phyloP scores from a whole-genome alignment of 2,329 filamentous ascomycete species.

The Truncatella angustata region DNA sequence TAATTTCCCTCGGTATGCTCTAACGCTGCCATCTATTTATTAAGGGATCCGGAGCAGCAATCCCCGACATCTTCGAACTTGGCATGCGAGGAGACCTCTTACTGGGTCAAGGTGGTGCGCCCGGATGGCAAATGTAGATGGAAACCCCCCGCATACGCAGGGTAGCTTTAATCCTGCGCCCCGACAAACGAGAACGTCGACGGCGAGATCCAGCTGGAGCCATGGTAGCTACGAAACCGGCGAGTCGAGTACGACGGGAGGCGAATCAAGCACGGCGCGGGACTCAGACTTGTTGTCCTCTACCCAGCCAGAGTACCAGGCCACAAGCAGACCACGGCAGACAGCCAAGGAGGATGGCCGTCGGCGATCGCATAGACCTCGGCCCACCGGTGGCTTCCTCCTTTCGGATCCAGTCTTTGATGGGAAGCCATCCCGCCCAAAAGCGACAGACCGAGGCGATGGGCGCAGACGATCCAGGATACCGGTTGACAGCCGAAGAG shows the following conservation, averaged over 20 bases:
- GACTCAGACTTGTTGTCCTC: conserved; percentile 15
- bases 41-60: background rate
- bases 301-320: conserved; percentile 10
- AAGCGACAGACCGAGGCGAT: conserved; percentile 26
- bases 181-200: conserved; percentile 23
- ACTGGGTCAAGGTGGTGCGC: conserved; percentile 2
- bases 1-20: no score
- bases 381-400: conserved; percentile 50
- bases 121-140: conserved; percentile 12
- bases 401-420: conserved; percentile 41
- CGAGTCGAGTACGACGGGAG: conserved; percentile 40
- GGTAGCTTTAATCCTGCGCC: conserved; percentile 13
- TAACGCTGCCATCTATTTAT: no score
- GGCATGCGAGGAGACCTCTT: background rate
- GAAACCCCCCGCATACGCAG: conserved; percentile 4
- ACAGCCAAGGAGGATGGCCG: conserved; percentile 15
- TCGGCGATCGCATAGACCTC: conserved; percentile 38
- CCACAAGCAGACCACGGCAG: conserved; percentile 16
- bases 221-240: conserved; percentile 40
- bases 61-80: background rate
- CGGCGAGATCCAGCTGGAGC: conserved; percentile 29
- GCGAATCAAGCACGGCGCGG: conserved; percentile 18
- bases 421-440: conserved; percentile 20
- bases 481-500: conserved; percentile 26
- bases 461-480: conserved; percentile 28